Percentiles rank a stretch among this genome's conserved stretches.
Conservation (phyloP, 2,329 filamentous ascomycete species). For the Pseudogymnoascus sp. region DNA sequence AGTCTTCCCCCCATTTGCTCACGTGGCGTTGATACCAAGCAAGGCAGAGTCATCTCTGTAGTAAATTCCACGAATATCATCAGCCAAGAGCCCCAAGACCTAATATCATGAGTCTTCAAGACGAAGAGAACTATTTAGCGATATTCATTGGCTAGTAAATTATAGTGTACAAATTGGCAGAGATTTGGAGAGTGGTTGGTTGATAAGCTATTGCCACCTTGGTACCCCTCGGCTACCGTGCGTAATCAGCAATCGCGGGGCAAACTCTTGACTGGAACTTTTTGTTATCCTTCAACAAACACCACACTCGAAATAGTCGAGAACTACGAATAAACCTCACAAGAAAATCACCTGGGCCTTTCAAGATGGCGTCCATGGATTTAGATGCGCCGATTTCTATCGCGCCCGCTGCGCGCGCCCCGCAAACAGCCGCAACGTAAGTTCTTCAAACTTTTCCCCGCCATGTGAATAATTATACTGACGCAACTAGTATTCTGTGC, state of each 20-base stretch:
- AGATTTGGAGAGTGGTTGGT: slow-evolving; percentile 1
- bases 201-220: slow-evolving; percentile 8
- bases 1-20: not conserved
- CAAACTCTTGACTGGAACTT: slow-evolving; percentile 8
- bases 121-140: not conserved
- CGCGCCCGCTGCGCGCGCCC: slow-evolving; percentile 27
- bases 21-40: not conserved
- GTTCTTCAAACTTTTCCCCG: slow-evolving; percentile 19
- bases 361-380: slow-evolving; percentile 49
- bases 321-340: not conserved
- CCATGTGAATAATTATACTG: slow-evolving; percentile 15
- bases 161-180: slow-evolving; percentile 2
- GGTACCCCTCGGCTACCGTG: slow-evolving; percentile 6
- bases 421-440: slow-evolving; percentile 43
- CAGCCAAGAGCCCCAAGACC: not conserved
- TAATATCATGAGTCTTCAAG: slow-evolving; percentile 5
- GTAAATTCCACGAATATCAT: slow-evolving; percentile 9
- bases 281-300: slow-evolving; percentile 7
- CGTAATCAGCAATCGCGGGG: slow-evolving; percentile 9
- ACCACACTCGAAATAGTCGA: slow-evolving; percentile 5
- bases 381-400: slow-evolving; percentile 46
- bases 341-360: not conserved
- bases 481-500: slow-evolving; percentile 67
- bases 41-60: not conserved
- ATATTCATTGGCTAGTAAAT: not conserved